These are phyloP conservation scores for Talaromyces stipitatus DNA, from an alignment of 495 filamentous ascomycete genomes.

Conservation along the genomic window DNA sequence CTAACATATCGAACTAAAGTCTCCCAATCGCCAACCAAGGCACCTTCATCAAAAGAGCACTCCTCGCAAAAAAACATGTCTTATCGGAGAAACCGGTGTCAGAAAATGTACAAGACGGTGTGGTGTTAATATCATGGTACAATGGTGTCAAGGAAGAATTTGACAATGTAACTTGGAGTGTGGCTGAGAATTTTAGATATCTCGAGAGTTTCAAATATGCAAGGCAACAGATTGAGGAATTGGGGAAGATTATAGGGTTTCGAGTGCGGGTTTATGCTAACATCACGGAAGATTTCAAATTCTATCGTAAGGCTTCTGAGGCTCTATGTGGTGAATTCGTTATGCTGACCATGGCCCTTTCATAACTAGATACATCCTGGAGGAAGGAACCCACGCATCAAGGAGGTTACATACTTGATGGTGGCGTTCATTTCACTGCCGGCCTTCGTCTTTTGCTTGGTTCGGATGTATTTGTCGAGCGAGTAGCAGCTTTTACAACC, in stretches of 20 bases:
- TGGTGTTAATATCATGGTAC: slow-evolving; percentile 50
- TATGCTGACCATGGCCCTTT: too few relatives aligned
- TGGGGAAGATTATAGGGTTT: slow-evolving; percentile 58
- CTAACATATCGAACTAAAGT: slow-evolving; percentile 5
- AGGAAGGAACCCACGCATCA: slow-evolving; percentile 57
- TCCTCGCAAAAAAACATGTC: slow-evolving; percentile 70
- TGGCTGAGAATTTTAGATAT: slow-evolving; percentile 69
- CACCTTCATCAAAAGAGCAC: slow-evolving; percentile 33
- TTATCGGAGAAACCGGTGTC: slow-evolving; percentile 70
- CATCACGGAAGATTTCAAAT: slow-evolving; percentile 43
- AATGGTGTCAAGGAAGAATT: slow-evolving; percentile 23
- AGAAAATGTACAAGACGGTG: slow-evolving; percentile 45
- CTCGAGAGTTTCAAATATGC: slow-evolving; percentile 41
- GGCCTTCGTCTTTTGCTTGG: slow-evolving; percentile 47
- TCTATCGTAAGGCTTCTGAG: slow-evolving; percentile 24
- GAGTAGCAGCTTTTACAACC: slow-evolving; percentile 43
- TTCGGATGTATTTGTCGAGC: slow-evolving; percentile 29
- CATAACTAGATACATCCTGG: slow-evolving; percentile 38
- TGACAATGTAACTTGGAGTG: slow-evolving; percentile 38
- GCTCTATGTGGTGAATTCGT: too few relatives aligned
- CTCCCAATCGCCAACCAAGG: slow-evolving; percentile 32
- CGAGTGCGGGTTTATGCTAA: slow-evolving; percentile 38
- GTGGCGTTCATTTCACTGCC: slow-evolving; percentile 60
- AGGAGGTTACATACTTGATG: slow-evolving; percentile 63
- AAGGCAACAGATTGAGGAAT: slow-evolving; percentile 35